A percentile compares a stretch with the other conserved stretches of the same genome.
phyloP scores from a whole-genome alignment of 495 filamentous ascomycete species.

The Chaetomium fimeti region DNA sequence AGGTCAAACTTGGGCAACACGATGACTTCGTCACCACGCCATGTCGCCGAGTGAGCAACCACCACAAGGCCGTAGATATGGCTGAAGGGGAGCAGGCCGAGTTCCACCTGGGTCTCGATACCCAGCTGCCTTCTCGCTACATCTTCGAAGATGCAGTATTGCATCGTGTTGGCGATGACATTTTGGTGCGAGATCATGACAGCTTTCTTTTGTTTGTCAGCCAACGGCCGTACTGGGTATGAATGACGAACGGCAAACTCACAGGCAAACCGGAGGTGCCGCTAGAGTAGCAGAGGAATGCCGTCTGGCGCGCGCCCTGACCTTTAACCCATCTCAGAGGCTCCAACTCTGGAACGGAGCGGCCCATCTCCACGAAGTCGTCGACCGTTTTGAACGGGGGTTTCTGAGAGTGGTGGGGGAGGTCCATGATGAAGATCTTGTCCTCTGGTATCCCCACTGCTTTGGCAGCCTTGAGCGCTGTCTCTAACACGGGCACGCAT shows the following conservation, averaged over 20 bases:
- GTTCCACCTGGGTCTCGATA: conserved; percentile 55
- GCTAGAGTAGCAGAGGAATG: conserved; percentile 86
- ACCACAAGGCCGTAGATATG: conserved; percentile 88
- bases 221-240: background rate
- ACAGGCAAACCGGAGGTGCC: conserved; percentile 85
- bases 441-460: conserved; percentile 66
- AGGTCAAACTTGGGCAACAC: conserved; percentile 87
- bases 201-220: conserved; percentile 67
- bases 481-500: conserved; percentile 69
- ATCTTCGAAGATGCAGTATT: conserved; percentile 59
- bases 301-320: conserved; percentile 70
- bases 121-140: conserved; percentile 39
- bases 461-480: conserved; percentile 66
- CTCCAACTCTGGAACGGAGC: conserved; percentile 60
- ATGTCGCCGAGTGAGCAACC: conserved; percentile 64
- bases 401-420: conserved; percentile 57
- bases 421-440: conserved; percentile 69
- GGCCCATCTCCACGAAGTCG: conserved; percentile 65
- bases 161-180: conserved; percentile 79
- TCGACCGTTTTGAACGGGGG: conserved; percentile 67
- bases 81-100: conserved; percentile 78
- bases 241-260: conserved; percentile 28
- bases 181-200: conserved; percentile 91
- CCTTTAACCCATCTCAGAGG: conserved; percentile 67
- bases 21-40: conserved; percentile 74